Base-by-base conservation (phyloP, 2,329 filamentous ascomycete genomes). In the Chaetothyriales sp. region DNA sequence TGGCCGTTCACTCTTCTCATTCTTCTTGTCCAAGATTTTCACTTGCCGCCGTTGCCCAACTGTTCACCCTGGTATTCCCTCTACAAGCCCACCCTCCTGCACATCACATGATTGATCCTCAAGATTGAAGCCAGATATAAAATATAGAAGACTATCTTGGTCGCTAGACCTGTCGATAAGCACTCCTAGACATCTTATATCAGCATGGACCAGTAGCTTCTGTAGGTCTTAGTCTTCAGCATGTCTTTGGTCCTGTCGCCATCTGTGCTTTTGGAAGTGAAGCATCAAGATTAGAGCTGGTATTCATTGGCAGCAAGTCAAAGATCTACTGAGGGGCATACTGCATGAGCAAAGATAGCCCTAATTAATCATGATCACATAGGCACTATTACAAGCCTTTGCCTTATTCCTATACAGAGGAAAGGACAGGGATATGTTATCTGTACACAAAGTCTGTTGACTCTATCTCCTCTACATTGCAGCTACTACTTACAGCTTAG, bases 181-280 rank as follows among this genome's bases (percentile, higher is more conserved):
- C 32, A 15, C 32, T 15, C 32, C 7, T 39, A 39, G 15, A 39
- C 15, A 39, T 15, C 12, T 39, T 12, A 39, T 15, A 5, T 12
- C 32, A 15, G 32, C 32, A 10, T 15, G 10, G 32, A 12, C 15
- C 10, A 15, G 32, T 12, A 15, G 15, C 12, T 39, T 15, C 15
- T 39, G 15, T 5, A 39, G 10, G 10, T 2, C 3, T 4, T 15
- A 15, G 10, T 10, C 10, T 49, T 19, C 50, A 52, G 45, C 39
- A 25, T n/a, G 42, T 49, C 50, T 43, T 57, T 18, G 3, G 1
- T 42, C 25, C n/a, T 3, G 36, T 53, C n/a, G 49, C 48, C 18
- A 18, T 53, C 6, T 18, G 48, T n/a, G 49, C 48, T 26, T 51
- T 51, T n/a, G 49, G 42, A 10, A 46, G 51, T 26, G 49, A 46